phyloP scores from a whole-genome alignment of 2,329 filamentous ascomycete species.

The Pseudocercospora pini-densiflorae region DNA sequence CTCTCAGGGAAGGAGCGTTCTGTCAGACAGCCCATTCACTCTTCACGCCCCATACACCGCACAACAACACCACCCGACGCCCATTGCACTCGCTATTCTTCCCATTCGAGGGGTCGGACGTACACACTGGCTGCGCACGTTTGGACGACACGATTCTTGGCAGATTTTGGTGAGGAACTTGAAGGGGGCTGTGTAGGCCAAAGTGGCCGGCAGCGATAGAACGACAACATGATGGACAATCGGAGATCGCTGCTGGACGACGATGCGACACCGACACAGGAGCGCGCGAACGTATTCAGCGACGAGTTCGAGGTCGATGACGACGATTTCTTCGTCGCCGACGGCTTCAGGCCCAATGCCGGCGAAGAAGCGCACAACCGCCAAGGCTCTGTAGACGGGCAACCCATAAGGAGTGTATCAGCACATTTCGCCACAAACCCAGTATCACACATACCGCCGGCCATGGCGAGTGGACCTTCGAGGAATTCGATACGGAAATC shows the following conservation, averaged over 20 bases:
- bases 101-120: background rate
- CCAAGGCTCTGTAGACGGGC: slow-evolving; percentile 31
- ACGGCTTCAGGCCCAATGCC: slow-evolving; percentile 50
- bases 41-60: slow-evolving; percentile 1
- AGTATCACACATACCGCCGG: slow-evolving; percentile 14
- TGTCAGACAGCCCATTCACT: background rate
- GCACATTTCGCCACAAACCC: slow-evolving; percentile 37
- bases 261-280: slow-evolving; percentile 34
- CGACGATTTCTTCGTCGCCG: slow-evolving; percentile 48
- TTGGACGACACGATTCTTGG: background rate
- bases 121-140: background rate
- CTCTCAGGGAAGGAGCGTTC: background rate
- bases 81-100: slow-evolving; percentile 12
- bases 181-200: slow-evolving; percentile 30
- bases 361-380: slow-evolving; percentile 29
- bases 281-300: slow-evolving; percentile 52
- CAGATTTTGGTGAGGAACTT: slow-evolving; percentile 19
- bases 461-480: slow-evolving; percentile 17
- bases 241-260: slow-evolving; percentile 36
- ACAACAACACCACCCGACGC: slow-evolving; percentile 1
- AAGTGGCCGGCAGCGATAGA: slow-evolving; percentile 20
- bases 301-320: slow-evolving; percentile 53
- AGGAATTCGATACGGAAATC: slow-evolving; percentile 42
- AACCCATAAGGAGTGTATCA: slow-evolving; percentile 38
- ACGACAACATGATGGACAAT: slow-evolving; percentile 29